These are phyloP conservation scores for Scutellaria galericulata DNA, from an alignment of 257 asterid genomes.

Conservation along the genomic window DNA sequence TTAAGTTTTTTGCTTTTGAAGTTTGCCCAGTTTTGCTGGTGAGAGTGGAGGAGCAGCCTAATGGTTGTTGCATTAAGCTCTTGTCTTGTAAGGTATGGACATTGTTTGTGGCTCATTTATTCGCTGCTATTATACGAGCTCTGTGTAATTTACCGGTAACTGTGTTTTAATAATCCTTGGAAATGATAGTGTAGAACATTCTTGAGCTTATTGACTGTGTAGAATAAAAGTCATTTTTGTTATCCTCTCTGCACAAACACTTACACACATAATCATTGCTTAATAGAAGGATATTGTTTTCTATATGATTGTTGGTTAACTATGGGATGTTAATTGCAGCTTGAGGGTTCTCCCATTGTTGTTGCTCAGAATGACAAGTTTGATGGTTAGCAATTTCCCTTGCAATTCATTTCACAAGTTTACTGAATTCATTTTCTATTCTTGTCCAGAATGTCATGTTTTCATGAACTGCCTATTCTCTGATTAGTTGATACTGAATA, in stretches of 20 bases:
- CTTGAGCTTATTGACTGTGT: background rate
- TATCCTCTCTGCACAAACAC: background rate
- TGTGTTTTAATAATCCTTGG: background rate
- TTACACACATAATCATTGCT: background rate
- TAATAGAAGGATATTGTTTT: background rate
- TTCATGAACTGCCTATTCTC: background rate
- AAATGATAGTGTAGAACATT: conserved; percentile 5
- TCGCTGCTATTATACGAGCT: background rate
- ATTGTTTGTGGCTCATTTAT: background rate
- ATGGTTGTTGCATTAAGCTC: conserved; percentile 90
- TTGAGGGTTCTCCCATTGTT: conserved; percentile 86
- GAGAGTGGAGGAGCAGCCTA: conserved; percentile 89
- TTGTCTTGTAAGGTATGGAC: conserved; percentile 85
- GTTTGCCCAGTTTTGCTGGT: conserved; percentile 95
- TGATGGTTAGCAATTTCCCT: conserved; percentile 61
- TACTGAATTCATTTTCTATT: conserved; percentile 11
- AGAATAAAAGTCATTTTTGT: background rate
- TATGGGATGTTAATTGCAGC: conserved; percentile 51
- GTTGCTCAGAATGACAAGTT: conserved; percentile 92
- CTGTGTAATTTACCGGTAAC: background rate
- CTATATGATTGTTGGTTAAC: conserved; percentile 20
- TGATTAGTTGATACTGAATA: background rate
- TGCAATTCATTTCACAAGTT: background rate
- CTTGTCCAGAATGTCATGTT: background rate
- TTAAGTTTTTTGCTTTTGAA: conserved; percentile 86